A percentile compares a stretch with the other conserved stretches of the same genome.
These are phyloP conservation scores for Rhizoctonia solani DNA, from an alignment of 1,284 basidiomycete species.

Conservation along the genomic window DNA sequence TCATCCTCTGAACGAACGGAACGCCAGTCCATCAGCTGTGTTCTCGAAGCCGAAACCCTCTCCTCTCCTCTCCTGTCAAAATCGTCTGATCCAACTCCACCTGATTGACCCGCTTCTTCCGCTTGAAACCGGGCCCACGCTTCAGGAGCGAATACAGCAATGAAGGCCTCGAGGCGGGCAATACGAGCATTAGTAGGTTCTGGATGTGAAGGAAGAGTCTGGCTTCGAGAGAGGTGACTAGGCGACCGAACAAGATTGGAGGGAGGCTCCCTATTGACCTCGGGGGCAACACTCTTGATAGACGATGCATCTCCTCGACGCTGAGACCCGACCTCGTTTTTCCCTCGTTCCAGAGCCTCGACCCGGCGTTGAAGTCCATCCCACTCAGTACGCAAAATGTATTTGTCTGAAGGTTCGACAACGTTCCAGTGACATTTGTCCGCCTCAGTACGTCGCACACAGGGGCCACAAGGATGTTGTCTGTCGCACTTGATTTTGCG, in stretches of 20 bases:
- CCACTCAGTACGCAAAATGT: constrained; percentile 21
- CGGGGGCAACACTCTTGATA: neutral
- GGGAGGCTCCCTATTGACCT: neutral
- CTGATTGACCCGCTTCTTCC: neutral
- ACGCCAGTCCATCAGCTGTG: neutral
- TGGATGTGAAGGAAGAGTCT: neutral
- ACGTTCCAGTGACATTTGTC: constrained; percentile 62
- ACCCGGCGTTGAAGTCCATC: constrained; percentile 7
- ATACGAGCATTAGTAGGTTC: neutral
- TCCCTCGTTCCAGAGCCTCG: neutral
- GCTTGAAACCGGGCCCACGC: constrained; percentile 12
- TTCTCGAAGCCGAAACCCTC: neutral
- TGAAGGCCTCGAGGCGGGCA: constrained; percentile 9
- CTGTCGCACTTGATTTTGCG: constrained; percentile 67
- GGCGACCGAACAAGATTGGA: neutral
- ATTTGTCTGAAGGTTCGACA: constrained; percentile 50
- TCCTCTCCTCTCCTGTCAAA: neutral
- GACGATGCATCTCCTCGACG: neutral
- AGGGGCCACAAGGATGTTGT: constrained; percentile 61
- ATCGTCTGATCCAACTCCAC: neutral
- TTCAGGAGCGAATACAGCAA: neutral
- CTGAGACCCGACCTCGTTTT: neutral
- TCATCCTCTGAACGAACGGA: neutral
- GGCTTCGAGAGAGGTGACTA: neutral
- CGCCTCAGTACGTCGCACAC: constrained; percentile 57